Evolutionary conservation across 768 basidiomycete species (phyloP).

Genomic region (Psilocybe subaeruginosa): DNA sequence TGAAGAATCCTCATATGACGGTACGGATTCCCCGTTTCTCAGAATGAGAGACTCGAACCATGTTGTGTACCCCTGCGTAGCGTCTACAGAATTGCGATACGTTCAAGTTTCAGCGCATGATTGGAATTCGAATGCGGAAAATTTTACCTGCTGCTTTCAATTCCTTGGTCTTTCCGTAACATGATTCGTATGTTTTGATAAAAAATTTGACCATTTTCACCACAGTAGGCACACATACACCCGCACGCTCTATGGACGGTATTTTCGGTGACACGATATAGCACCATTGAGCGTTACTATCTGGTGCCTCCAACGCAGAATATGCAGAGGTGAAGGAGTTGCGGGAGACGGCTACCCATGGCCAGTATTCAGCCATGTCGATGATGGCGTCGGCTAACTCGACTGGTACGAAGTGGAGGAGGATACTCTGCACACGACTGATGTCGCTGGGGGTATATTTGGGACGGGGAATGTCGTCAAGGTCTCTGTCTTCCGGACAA

Average conservation of each 20-base stretch:
- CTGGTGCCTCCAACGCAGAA: conserved; percentile 25
- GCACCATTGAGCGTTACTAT: conserved; percentile 29
- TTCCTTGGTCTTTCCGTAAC: conserved; percentile 16
- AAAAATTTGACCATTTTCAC: conserved; percentile 27
- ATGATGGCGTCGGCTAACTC: conserved; percentile 27
- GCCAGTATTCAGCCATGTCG: conserved; percentile 29
- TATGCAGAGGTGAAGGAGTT: conserved; percentile 24
- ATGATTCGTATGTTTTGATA: conserved; percentile 25
- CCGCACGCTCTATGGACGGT: conserved; percentile 20
- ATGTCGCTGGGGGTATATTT: conserved; percentile 21
- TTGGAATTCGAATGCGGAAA: background rate
- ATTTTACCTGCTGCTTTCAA: conserved; percentile 12
- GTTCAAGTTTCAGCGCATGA: background rate
- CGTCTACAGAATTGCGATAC: background rate
- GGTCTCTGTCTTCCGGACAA: conserved; percentile 22
- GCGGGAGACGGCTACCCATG: conserved; percentile 22
- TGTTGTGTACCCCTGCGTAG: conserved; percentile 16
- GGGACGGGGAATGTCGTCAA: conserved; percentile 15
- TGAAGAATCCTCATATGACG: conserved; percentile 11
- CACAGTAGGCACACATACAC: conserved; percentile 18
- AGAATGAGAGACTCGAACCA: conserved; percentile 29
- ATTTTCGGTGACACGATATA: conserved; percentile 26
- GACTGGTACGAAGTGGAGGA: conserved; percentile 23
- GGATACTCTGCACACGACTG: conserved; percentile 14
- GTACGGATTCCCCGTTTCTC: conserved; percentile 15